A percentile compares a stretch with the other conserved stretches of the same genome.
Evolutionary conservation across 169 alveolate genomes (phyloP).

Genomic region (Plasmodium malariae): DNA sequence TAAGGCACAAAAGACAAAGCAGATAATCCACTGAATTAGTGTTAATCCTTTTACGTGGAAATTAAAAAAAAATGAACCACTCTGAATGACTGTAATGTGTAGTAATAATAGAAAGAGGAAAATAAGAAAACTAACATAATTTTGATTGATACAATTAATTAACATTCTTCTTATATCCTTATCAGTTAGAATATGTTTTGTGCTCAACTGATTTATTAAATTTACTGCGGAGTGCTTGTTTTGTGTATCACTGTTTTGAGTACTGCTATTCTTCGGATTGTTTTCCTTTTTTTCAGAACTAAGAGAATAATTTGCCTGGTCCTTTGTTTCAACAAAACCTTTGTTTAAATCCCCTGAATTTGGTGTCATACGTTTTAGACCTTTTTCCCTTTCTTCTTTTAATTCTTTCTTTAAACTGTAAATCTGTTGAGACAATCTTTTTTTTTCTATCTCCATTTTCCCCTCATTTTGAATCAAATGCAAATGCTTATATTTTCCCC

Average conservation of each 20-base stretch:
- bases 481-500: not conserved
- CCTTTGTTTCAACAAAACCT: no score
- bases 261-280: no score
- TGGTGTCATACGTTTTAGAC: not conserved
- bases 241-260: no score
- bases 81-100: slow-evolving; percentile 42
- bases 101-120: slow-evolving; percentile 5
- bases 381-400: not conserved
- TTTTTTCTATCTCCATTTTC: no score
- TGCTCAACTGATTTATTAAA: no score
- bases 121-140: slow-evolving; percentile 27
- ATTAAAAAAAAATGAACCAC: slow-evolving; percentile 50
- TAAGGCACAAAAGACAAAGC: slow-evolving; percentile 33
- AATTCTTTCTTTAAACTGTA: slow-evolving; percentile 8
- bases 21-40: slow-evolving; percentile 33
- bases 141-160: slow-evolving; percentile 17
- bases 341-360: not conserved
- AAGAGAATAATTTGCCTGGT: no score
- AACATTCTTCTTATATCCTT: no score
- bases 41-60: slow-evolving; percentile 66
- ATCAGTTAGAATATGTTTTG: no score
- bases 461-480: not conserved
- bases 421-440: not conserved
- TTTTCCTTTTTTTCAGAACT: no score
- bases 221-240: no score